Percentiles rank a stretch among this genome's conserved stretches.
Evolutionary conservation across 2,329 filamentous ascomycete species (phyloP).

Genomic region (Calonectria multiphialidica): DNA sequence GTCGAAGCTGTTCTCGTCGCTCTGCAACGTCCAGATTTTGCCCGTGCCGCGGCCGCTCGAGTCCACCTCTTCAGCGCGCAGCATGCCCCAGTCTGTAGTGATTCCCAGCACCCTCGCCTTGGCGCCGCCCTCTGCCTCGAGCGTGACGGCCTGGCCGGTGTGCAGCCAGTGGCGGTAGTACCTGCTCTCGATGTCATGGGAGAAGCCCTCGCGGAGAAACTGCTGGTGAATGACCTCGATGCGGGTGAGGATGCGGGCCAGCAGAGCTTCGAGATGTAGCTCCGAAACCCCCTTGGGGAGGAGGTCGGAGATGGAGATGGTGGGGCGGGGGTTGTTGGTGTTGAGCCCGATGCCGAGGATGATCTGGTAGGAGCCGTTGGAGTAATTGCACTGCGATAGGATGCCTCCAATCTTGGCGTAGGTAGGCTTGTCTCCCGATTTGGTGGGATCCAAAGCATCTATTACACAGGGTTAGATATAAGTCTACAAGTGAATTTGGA

Average conservation of each 20-base stretch:
- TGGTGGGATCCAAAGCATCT: conserved; percentile 76
- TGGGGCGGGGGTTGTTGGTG: conserved; percentile 84
- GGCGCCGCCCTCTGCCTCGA: conserved; percentile 84
- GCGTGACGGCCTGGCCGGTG: conserved; percentile 75
- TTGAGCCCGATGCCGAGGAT: conserved; percentile 92
- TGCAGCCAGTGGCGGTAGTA: conserved; percentile 94
- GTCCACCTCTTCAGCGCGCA: conserved; percentile 86
- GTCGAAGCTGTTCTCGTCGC: conserved; percentile 98
- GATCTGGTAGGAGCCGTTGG: conserved; percentile 81
- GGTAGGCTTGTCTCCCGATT: conserved; percentile 56
- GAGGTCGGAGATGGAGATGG: conserved; percentile 85
- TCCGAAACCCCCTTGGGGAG: conserved; percentile 64
- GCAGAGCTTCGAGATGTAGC: conserved; percentile 82
- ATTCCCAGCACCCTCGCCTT: conserved; percentile 87
- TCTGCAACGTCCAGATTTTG: conserved; percentile 86
- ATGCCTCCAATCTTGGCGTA: conserved; percentile 96
- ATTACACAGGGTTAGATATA: not conserved
- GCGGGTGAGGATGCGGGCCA: conserved; percentile 82
- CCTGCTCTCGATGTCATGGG: conserved; percentile 74
- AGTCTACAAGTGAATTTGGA: rapidly evolving
- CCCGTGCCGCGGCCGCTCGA: conserved; percentile 80
- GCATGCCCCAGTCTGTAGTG: conserved; percentile 89
- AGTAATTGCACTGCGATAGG: conserved; percentile 89
- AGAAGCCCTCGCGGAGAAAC: conserved; percentile 84
- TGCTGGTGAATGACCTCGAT: conserved; percentile 83